Conservation (phyloP, 139 green algal species). For the Coccomyxa sp. region DNA sequence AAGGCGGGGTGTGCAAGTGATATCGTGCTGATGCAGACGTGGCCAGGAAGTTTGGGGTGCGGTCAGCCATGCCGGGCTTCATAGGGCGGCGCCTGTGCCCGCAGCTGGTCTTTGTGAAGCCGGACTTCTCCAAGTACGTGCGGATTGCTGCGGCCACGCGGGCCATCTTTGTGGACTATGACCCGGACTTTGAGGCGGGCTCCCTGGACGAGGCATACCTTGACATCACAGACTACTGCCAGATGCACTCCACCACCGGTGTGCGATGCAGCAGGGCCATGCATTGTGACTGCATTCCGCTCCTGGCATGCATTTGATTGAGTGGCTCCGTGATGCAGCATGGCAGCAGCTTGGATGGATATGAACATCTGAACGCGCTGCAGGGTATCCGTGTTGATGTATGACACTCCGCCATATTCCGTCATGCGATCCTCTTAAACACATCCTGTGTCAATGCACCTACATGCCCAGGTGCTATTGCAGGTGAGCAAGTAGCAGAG, state of each 20-base stretch:
- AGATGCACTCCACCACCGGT: conserved; percentile 27
- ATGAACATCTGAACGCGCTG: no score
- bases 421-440: no score
- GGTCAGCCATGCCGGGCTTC: conserved; percentile 87
- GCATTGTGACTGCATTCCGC: no score
- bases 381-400: no score
- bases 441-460: no score
- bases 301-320: no score
- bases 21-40: conserved; percentile 22
- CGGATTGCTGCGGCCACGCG: conserved; percentile 32
- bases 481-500: conserved; percentile 46
- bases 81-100: conserved; percentile 79
- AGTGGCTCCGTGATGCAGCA: no score
- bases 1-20: not conserved
- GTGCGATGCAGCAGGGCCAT: no score
- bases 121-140: conserved; percentile 47
- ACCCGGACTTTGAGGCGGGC: conserved; percentile 66
- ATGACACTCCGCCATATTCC: no score
- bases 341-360: no score
- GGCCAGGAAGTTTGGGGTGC: conserved; percentile 76
- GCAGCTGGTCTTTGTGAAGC: conserved; percentile 65
- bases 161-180: conserved; percentile 61
- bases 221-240: conserved; percentile 78
- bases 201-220: conserved; percentile 82
- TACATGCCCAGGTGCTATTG: no score